Evolutionary conservation across 139 green algal genomes (phyloP).

Genomic region (Micromonas pusilla): DNA sequence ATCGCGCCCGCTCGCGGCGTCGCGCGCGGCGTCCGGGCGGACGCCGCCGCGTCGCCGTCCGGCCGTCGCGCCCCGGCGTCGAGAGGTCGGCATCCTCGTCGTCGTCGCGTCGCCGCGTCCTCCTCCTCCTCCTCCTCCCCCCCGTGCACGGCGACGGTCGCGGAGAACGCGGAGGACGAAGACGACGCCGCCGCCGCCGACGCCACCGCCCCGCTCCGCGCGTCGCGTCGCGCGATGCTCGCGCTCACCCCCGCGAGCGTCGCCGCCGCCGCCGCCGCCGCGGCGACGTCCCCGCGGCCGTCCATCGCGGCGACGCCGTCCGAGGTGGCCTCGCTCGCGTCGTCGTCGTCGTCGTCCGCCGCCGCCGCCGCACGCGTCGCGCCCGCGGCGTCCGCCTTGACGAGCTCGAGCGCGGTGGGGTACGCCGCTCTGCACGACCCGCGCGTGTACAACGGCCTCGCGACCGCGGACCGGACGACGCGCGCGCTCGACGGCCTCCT

Average conservation of each 20-base stretch:
- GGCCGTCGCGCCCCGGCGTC: too few relatives aligned
- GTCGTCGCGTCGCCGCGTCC: too few relatives aligned
- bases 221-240: constrained; percentile 14
- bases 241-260: neutral
- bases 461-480: neutral
- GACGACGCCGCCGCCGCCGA: neutral
- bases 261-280: neutral
- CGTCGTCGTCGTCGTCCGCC: neutral
- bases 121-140: too few relatives aligned
- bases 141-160: neutral
- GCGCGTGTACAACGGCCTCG: neutral
- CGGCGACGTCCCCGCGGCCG: too few relatives aligned
- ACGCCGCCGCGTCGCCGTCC: too few relatives aligned
- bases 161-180: neutral
- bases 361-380: neutral
- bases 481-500: neutral
- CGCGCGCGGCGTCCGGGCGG: too few relatives aligned
- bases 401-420: neutral
- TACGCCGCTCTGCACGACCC: neutral
- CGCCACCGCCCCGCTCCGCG: neutral
- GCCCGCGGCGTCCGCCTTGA: neutral
- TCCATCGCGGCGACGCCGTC: too few relatives aligned
- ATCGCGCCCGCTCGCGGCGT: too few relatives aligned
- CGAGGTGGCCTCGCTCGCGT: neutral
- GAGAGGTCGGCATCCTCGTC: too few relatives aligned